These are phyloP conservation scores for Lipomyces mesembrius DNA, from an alignment of 805 yeast genomes.

Conservation along the genomic window DNA sequence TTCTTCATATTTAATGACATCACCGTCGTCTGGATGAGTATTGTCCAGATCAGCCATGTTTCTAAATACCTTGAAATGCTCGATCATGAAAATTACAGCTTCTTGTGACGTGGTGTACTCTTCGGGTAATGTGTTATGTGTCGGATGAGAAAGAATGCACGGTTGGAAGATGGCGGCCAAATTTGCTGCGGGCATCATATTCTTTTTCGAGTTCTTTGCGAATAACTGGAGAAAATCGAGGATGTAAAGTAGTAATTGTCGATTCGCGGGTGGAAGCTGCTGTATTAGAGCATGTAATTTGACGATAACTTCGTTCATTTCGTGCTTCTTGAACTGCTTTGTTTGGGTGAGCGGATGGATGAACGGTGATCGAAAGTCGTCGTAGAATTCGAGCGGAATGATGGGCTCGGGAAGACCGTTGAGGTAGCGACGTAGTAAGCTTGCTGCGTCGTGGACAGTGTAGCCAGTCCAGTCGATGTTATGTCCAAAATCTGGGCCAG, in stretches of 20 bases:
- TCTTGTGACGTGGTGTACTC: conserved; percentile 86
- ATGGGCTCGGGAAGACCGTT: conserved; percentile 91
- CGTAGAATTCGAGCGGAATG: conserved; percentile 77
- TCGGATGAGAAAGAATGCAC: conserved; percentile 88
- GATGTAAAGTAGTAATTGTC: conserved; percentile 82
- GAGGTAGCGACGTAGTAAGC: conserved; percentile 80
- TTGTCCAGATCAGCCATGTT: conserved; percentile 13
- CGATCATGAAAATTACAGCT: conserved; percentile 86
- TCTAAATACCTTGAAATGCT: conserved; percentile 73
- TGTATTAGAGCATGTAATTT: conserved; percentile 73
- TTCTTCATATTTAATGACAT: conserved; percentile 32
- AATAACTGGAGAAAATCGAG: conserved; percentile 86
- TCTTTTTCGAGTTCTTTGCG: conserved; percentile 73
- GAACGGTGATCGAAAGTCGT: conserved; percentile 72
- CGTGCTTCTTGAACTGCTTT: conserved; percentile 35
- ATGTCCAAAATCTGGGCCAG: conserved; percentile 89
- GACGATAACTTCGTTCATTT: conserved; percentile 56
- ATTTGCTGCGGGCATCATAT: conserved; percentile 90
- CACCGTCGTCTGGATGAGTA: neutral
- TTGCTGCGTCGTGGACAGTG: conserved; percentile 96
- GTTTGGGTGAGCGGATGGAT: conserved; percentile 21
- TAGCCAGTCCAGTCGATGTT: conserved; percentile 89
- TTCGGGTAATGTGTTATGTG: conserved; percentile 88
- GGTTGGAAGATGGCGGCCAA: conserved; percentile 97
- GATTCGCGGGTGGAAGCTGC: conserved; percentile 72